Conservation (phyloP, 2,329 filamentous ascomycete genomes). For the Ceratocystis smalleyi region DNA sequence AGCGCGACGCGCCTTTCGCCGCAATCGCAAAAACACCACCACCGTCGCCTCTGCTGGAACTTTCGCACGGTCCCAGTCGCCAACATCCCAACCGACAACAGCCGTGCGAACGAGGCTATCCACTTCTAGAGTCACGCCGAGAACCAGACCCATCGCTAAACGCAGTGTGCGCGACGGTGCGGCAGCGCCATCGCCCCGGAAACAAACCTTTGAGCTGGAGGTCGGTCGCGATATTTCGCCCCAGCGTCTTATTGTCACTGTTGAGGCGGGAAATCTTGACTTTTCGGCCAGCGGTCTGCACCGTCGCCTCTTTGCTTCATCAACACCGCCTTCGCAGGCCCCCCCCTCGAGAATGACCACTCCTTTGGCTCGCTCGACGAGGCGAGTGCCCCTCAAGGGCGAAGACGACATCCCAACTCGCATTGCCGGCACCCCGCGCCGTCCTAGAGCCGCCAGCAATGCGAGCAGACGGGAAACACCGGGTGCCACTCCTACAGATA, state of each 20-base stretch:
- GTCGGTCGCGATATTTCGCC: conserved; percentile 36
- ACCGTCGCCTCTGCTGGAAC: neutral
- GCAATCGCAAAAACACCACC: neutral
- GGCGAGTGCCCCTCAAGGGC: conserved; percentile 14
- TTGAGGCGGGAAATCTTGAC: conserved; percentile 33
- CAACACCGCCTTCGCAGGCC: conserved; percentile 22
- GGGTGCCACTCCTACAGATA: neutral
- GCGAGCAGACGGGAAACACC: neutral
- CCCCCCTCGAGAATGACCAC: neutral
- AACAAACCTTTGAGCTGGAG: conserved; percentile 42
- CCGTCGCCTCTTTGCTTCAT: conserved; percentile 30
- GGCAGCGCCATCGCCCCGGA: conserved; percentile 33
- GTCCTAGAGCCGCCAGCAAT: conserved; percentile 1
- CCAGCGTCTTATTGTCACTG: conserved; percentile 39
- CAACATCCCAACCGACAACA: neutral
- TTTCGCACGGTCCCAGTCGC: neutral
- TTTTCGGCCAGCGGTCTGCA: conserved; percentile 23
- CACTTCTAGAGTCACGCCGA: too few relatives aligned
- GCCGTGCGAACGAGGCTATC: neutral
- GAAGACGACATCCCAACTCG: conserved; percentile 10
- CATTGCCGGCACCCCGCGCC: conserved; percentile 8
- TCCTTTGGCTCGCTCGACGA: neutral
- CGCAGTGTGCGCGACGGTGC: neutral
- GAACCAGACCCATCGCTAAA: neutral
- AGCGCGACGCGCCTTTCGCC: conserved; percentile 11